Conservation (phyloP, 2,329 filamentous ascomycete genomes). For the Monilinia polystroma region DNA sequence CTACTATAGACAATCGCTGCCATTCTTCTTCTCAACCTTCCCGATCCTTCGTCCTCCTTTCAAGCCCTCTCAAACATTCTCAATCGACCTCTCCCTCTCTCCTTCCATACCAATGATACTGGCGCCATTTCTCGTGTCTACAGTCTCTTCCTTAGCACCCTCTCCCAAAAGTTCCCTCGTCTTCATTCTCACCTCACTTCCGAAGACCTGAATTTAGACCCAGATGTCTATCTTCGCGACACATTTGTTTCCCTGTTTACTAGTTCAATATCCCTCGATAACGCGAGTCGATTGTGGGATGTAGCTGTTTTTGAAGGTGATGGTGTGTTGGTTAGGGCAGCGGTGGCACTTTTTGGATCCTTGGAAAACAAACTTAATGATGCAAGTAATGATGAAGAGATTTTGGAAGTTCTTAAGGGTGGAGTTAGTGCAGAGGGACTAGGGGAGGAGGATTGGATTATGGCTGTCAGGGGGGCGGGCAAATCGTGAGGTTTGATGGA, state of each 20-base stretch:
- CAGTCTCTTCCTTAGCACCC: slow-evolving; percentile 64
- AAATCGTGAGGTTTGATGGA: slow-evolving; percentile 25
- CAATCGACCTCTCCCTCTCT: slow-evolving; percentile 71
- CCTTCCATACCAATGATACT: slow-evolving; percentile 69
- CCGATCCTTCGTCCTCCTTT: slow-evolving; percentile 63
- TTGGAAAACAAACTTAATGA: slow-evolving; percentile 53
- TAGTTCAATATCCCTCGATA: slow-evolving; percentile 61
- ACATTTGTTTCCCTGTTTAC: slow-evolving; percentile 68
- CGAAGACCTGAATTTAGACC: slow-evolving; percentile 47
- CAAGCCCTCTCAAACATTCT: slow-evolving; percentile 72
- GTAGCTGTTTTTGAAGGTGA: slow-evolving; percentile 83
- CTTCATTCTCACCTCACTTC: slow-evolving; percentile 64
- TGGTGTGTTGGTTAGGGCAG: slow-evolving; percentile 66
- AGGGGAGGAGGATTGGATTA: slow-evolving; percentile 37
- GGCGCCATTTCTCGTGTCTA: slow-evolving; percentile 69
- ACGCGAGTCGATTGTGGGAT: slow-evolving; percentile 74
- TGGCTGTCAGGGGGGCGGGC: slow-evolving; percentile 32
- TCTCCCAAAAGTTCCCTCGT: slow-evolving; percentile 61
- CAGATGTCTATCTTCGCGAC: slow-evolving; percentile 55
- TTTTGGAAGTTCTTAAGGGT: slow-evolving; percentile 28
- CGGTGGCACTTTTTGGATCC: slow-evolving; percentile 61
- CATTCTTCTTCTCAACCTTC: slow-evolving; percentile 69
- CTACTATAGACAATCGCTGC: slow-evolving; percentile 65
- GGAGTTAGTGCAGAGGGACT: slow-evolving; percentile 28
- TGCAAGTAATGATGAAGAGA: slow-evolving; percentile 28